Percentiles rank a stretch among this genome's conserved stretches.
Evolutionary conservation across 2,329 filamentous ascomycete genomes (phyloP).

Genomic region (Chaetomium sp.): DNA sequence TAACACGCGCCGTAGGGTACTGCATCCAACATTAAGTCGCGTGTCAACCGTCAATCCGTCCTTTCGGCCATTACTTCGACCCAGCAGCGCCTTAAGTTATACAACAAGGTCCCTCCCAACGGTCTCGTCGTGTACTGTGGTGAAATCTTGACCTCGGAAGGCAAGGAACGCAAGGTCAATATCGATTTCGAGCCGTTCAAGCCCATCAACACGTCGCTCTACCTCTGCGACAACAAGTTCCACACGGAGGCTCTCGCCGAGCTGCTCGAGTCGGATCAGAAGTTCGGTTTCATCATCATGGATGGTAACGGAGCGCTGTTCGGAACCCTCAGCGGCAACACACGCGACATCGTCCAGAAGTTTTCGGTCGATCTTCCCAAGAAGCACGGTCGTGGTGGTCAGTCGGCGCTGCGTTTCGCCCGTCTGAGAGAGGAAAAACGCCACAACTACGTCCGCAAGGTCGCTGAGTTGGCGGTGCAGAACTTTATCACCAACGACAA

Average conservation of each 20-base stretch:
- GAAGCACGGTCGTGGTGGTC: conserved; percentile 99
- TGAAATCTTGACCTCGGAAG: conserved; percentile 99
- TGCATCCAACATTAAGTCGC: conserved; percentile 98
- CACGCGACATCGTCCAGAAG: conserved; percentile 94
- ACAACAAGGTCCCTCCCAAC: conserved; percentile 98
- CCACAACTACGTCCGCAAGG: conserved; percentile 99
- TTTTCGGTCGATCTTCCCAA: conserved; percentile 98
- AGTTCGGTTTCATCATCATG: conserved; percentile 99
- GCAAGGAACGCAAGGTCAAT: conserved; percentile 99
- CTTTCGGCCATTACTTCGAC: conserved; percentile 98
- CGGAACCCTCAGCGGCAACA: conserved; percentile 95
- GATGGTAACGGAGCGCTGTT: conserved; percentile 98
- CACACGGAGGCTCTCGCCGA: conserved; percentile 97
- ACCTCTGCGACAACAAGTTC: conserved; percentile 99
- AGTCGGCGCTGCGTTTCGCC: conserved; percentile 98
- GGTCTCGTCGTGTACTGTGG: conserved; percentile 98
- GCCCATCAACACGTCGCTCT: conserved; percentile 98
- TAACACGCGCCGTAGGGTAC: conserved; percentile 68
- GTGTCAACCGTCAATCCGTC: conserved; percentile 97
- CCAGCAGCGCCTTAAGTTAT: conserved; percentile 97
- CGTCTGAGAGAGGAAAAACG: conserved; percentile 99
- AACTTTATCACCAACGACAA: conserved; percentile 99
- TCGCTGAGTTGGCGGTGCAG: conserved; percentile 95
- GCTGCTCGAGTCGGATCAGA: conserved; percentile 96
- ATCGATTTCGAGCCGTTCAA: conserved; percentile 99